A percentile compares a stretch with the other conserved stretches of the same genome.
phyloP scores from a whole-genome alignment of 306 rosid species.

The Elaeagnus macrophylla region DNA sequence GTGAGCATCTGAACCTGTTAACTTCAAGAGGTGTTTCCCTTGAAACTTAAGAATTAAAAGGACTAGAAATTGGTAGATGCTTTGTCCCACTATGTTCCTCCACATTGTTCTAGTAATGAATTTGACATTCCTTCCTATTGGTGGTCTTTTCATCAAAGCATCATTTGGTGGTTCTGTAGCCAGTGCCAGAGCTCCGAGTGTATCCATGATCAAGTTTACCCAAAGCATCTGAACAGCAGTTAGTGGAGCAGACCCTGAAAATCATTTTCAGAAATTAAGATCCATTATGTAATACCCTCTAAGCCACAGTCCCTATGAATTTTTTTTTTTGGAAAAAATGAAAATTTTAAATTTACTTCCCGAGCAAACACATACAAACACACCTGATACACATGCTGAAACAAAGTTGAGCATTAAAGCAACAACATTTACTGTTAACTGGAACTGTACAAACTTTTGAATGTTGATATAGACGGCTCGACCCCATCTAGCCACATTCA shows the following conservation, averaged over 20 bases:
- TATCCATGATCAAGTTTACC: conserved; percentile 97
- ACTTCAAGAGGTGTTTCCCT: conserved; percentile 44
- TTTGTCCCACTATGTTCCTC: conserved; percentile 86
- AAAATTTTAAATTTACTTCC: background rate
- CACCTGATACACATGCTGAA: conserved; percentile 72
- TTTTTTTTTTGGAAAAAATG: too few species aligned
- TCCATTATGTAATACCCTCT: background rate
- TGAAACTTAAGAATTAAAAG: conserved; percentile 49
- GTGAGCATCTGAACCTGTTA: conserved; percentile 40
- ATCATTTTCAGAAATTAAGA: conserved; percentile 4
- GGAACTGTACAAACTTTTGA: conserved; percentile 94
- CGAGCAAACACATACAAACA: background rate
- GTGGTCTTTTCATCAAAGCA: conserved; percentile 67
- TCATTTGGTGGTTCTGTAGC: conserved; percentile 91
- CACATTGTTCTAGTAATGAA: conserved; percentile 69
- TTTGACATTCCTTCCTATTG: conserved; percentile 46
- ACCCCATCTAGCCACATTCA: conserved; percentile 77
- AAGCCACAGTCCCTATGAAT: background rate
- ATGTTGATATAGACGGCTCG: conserved; percentile 83
- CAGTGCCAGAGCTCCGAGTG: conserved; percentile 81
- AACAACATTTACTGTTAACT: conserved; percentile 83
- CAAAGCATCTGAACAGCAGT: conserved; percentile 97
- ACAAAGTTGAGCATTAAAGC: conserved; percentile 78
- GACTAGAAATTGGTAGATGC: conserved; percentile 60
- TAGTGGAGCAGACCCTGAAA: conserved; percentile 75